phyloP scores from a whole-genome alignment of 2,329 filamentous ascomycete genomes.

The Colletotrichum costaricense region DNA sequence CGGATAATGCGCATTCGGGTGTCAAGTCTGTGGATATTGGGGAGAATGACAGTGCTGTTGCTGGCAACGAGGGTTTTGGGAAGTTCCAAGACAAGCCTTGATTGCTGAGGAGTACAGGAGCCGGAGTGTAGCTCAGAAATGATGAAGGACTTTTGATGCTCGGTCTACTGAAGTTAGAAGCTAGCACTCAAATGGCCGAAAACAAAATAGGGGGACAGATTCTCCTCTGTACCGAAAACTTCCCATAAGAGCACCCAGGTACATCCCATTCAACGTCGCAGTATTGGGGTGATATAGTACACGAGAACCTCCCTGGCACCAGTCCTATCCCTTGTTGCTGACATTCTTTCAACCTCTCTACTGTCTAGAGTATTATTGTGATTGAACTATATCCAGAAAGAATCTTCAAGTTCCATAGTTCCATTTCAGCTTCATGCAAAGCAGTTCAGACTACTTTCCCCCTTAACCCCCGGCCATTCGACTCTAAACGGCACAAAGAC shows the following conservation, averaged over 20 bases:
- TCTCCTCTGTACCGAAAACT: too few relatives aligned
- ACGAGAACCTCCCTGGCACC: neutral
- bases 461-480: too few relatives aligned
- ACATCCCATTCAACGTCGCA: too few relatives aligned
- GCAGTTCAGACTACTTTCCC: neutral
- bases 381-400: neutral
- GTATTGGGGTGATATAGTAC: too few relatives aligned
- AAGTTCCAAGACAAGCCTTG: neutral
- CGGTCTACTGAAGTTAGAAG: neutral
- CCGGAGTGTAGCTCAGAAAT: neutral
- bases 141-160: neutral
- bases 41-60: too few relatives aligned
- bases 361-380: neutral
- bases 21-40: neutral
- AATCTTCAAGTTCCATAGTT: neutral
- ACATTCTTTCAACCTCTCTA: neutral
- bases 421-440: neutral
- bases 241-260: too few relatives aligned
- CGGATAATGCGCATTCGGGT: slow-evolving; percentile 7
- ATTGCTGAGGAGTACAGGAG: neutral
- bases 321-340: neutral
- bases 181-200: too few relatives aligned
- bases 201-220: too few relatives aligned
- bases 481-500: neutral
- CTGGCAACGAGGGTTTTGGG: neutral